Evolutionary conservation across 495 filamentous ascomycete genomes (phyloP).

Genomic region (Pyrenula massariospora): DNA sequence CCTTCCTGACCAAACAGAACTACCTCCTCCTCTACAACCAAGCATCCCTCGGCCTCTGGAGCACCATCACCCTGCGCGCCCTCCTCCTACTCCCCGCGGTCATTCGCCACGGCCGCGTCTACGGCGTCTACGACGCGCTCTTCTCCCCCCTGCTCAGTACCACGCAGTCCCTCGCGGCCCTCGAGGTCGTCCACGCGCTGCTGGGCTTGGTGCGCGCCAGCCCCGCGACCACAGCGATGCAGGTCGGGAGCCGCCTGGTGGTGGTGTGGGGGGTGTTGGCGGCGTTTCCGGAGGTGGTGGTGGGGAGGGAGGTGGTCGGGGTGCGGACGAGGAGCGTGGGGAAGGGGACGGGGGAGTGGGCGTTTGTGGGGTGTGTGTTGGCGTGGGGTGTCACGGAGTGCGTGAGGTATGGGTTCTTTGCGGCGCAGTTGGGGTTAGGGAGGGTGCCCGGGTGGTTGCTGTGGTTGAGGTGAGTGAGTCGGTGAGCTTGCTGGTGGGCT

Average conservation of each 20-base stretch:
- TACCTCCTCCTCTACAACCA: conserved; percentile 83
- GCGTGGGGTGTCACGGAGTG: conserved; percentile 85
- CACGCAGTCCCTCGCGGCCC: conserved; percentile 70
- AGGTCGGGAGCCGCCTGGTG: conserved; percentile 71
- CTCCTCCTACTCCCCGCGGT: conserved; percentile 31
- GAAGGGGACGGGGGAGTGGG: conserved; percentile 27
- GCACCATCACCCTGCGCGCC: conserved; percentile 51
- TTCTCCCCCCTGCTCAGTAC: conserved; percentile 58
- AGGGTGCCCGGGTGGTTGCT: conserved; percentile 50
- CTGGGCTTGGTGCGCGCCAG: conserved; percentile 74
- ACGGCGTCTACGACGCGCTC: conserved; percentile 38
- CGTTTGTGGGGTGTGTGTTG: conserved; percentile 37
- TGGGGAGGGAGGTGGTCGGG: conserved; percentile 1
- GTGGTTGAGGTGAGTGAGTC: conserved; percentile 64
- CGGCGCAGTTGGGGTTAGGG: conserved; percentile 38
- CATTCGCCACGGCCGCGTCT: conserved; percentile 19
- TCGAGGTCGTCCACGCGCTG: conserved; percentile 72
- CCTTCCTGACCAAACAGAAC: conserved; percentile 21
- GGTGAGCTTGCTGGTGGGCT: too few species aligned
- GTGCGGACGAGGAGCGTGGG: conserved; percentile 1
- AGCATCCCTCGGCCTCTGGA: conserved; percentile 64
- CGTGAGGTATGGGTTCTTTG: conserved; percentile 81
- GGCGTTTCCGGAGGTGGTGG: conserved; percentile 48
- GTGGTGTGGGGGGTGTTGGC: conserved; percentile 72
- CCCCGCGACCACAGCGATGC: conserved; percentile 73